Percentiles rank a stretch among this genome's conserved stretches.
Conservation (phyloP, 331 rosid genomes). For the Malus hybrid region DNA sequence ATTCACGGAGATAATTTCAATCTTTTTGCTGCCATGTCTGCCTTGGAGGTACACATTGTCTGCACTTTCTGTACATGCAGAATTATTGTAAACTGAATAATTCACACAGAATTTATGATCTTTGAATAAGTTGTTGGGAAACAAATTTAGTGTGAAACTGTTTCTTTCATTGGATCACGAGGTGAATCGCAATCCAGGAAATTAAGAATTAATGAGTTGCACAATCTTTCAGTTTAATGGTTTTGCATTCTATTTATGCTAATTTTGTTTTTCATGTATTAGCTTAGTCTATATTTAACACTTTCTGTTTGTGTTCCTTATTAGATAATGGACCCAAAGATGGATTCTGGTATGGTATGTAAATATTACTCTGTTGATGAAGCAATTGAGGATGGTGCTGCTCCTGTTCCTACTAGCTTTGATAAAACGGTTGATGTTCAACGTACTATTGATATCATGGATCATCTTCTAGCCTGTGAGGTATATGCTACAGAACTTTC, state of each 20-base stretch:
- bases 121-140: background rate
- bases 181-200: background rate
- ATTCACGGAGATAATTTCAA: conserved; percentile 91
- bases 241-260: background rate
- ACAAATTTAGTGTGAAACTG: background rate
- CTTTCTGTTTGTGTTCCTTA: conserved; percentile 9
- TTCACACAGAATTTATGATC: background rate
- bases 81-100: background rate
- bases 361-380: conserved; percentile 87
- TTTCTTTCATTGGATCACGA: background rate
- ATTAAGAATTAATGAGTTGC: conserved; percentile 4
- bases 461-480: conserved; percentile 95
- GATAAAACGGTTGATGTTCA: conserved; percentile 68
- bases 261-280: background rate
- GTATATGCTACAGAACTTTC: conserved; percentile 34
- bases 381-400: conserved; percentile 89
- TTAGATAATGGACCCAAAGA: conserved; percentile 99
- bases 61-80: background rate
- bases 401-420: conserved; percentile 79
- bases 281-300: background rate
- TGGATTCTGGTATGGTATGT: conserved; percentile 88
- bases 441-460: conserved; percentile 74
- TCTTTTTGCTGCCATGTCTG: conserved; percentile 96
- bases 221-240: background rate
- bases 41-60: conserved; percentile 68